A percentile compares a stretch with the other conserved stretches of the same genome.
Evolutionary conservation across 2,329 filamentous ascomycete species (phyloP).

Genomic region (Dothidotthia symphoricarpi): DNA sequence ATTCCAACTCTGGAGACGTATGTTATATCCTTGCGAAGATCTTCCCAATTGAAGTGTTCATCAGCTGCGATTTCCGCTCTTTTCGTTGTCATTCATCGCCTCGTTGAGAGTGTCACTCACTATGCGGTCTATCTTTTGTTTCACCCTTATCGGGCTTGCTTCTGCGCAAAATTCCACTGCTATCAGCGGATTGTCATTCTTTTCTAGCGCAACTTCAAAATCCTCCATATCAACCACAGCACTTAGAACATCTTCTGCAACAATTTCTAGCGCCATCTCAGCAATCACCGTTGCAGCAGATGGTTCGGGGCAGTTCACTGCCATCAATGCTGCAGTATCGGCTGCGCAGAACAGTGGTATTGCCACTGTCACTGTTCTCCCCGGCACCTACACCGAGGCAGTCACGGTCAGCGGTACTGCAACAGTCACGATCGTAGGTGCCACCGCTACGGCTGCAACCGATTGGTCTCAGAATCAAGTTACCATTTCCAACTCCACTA

Average conservation of each 20-base stretch:
- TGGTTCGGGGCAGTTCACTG: conserved; percentile 48
- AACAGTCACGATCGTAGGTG: conserved; percentile 46
- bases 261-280: conserved; percentile 6
- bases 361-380: conserved; percentile 47
- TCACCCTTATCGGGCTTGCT: conserved; percentile 13
- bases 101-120: conserved; percentile 6
- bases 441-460: conserved; percentile 21
- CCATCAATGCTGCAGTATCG: conserved; percentile 46
- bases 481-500: conserved; percentile 28
- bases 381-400: conserved; percentile 49
- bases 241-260: background rate
- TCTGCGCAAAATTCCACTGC: conserved; percentile 14
- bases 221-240: background rate
- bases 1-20: background rate
- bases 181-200: conserved; percentile 3
- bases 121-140: conserved; percentile 14
- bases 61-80: conserved; percentile 3
- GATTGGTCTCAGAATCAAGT: conserved; percentile 43
- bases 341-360: conserved; percentile 45
- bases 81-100: background rate
- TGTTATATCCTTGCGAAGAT: conserved; percentile 11
- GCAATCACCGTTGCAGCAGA: conserved; percentile 48
- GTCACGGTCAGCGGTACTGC: conserved; percentile 44
- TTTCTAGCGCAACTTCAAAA: background rate
- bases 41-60: conserved; percentile 2